Percentiles rank a stretch among this genome's conserved stretches.
phyloP scores from a whole-genome alignment of 2,329 filamentous ascomycete genomes.

The Talaromyces islandicus region DNA sequence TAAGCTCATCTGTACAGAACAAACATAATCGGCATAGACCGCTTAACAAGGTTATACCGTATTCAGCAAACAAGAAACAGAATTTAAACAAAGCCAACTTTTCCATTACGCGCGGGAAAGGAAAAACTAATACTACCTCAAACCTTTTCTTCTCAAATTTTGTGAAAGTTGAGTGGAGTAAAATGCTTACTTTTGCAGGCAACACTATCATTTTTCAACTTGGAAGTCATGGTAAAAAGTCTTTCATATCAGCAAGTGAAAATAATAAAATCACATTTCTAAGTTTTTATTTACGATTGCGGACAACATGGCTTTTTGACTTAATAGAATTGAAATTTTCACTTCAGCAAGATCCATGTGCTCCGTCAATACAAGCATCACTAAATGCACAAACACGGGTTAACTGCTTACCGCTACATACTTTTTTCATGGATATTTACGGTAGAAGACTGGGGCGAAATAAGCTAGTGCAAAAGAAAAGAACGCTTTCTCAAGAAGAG shows the following conservation, averaged over 20 bases:
- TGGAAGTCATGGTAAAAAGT: not conserved
- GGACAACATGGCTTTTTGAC: not conserved
- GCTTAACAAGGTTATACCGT: not conserved
- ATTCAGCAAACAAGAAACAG: not conserved
- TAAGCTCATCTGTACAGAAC: not conserved
- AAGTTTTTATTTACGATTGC: not conserved
- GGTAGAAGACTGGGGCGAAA: not conserved
- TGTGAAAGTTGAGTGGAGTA: not conserved
- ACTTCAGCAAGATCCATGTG: not conserved
- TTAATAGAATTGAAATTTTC: not conserved
- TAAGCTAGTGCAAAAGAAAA: too few species aligned
- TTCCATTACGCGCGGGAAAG: not conserved
- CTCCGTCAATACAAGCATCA: not conserved
- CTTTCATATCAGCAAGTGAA: not conserved
- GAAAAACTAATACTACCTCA: not conserved
- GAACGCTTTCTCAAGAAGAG: not conserved
- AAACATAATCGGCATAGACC: not conserved
- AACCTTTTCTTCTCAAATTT: not conserved
- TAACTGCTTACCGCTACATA: not conserved
- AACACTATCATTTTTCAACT: not conserved
- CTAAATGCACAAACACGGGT: not conserved
- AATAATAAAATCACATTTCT: not conserved
- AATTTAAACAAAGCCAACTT: not conserved
- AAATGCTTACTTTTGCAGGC: not conserved
- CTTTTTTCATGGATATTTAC: not conserved